Percentiles rank a stretch among this genome's conserved stretches.
These are phyloP conservation scores for Flaveria linearis DNA, from an alignment of 129 eudicot genomes.

Conservation along the genomic window DNA sequence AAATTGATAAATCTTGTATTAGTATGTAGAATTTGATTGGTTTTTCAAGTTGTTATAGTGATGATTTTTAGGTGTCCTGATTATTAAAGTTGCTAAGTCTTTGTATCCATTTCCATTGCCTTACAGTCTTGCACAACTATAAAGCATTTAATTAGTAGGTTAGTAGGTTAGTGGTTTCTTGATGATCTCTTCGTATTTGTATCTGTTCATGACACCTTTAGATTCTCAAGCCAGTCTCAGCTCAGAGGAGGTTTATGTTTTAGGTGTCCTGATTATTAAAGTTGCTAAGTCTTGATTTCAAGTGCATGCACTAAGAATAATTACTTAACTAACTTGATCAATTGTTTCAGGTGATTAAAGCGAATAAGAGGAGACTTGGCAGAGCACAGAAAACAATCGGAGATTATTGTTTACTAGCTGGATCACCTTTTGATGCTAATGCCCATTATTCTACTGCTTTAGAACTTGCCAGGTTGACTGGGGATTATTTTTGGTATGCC, in stretches of 20 bases:
- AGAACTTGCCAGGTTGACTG: constrained; percentile 89
- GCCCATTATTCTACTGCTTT: constrained; percentile 91
- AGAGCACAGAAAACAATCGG: constrained; percentile 98
- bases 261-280: constrained; percentile 81
- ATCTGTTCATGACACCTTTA: constrained; percentile 97
- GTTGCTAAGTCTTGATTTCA: constrained; percentile 19
- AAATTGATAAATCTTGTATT: too few species aligned
- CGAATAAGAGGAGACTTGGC: constrained; percentile 92
- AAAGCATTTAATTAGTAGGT: too few species aligned
- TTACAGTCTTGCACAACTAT: too few species aligned
- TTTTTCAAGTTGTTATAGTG: too few species aligned
- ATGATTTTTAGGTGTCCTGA: too few species aligned
- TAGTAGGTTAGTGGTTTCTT: too few species aligned
- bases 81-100: too few species aligned
- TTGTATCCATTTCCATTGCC: too few species aligned
- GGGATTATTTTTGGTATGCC: constrained; percentile 96
- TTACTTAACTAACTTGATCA: constrained; percentile 28
- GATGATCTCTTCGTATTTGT: too few species aligned
- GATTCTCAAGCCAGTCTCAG: constrained; percentile 99
- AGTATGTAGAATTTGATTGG: too few species aligned
- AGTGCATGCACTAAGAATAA: constrained; percentile 19
- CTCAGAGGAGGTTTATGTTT: constrained; percentile 99
- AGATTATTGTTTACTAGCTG: constrained; percentile 94
- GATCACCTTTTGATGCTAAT: constrained; percentile 98
- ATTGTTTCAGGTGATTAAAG: constrained; percentile 77